Percentiles rank a stretch among this genome's conserved stretches.
Conservation (phyloP, 129 eudicot species). For the Artemisia annua region DNA sequence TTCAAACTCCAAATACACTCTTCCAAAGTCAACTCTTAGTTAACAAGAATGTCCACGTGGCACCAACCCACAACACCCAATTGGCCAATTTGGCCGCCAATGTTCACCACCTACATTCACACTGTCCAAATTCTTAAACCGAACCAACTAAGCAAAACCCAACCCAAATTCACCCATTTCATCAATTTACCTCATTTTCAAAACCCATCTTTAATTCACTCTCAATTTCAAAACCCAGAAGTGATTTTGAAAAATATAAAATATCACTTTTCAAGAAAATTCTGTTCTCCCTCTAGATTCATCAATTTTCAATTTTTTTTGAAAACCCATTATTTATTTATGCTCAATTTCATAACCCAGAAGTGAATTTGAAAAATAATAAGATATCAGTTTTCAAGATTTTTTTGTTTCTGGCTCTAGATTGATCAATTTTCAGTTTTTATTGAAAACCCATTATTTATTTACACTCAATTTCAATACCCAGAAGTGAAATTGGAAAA, state of each 20-base stretch:
- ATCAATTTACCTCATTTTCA: too few relatives aligned
- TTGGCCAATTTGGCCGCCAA: conserved; percentile 44
- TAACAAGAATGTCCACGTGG: conserved; percentile 30
- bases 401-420: not conserved
- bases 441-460: conserved; percentile 13
- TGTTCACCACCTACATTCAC: conserved; percentile 41
- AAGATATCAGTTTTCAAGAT: conserved; percentile 15
- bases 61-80: conserved; percentile 33
- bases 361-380: not conserved
- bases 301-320: not conserved
- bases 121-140: conserved; percentile 22
- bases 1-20: conserved; percentile 29
- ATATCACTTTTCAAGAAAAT: not conserved
- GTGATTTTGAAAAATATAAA: too few relatives aligned
- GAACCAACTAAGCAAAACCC: conserved; percentile 29
- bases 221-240: too few relatives aligned
- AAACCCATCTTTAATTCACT: too few relatives aligned
- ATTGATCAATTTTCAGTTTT: conserved; percentile 7
- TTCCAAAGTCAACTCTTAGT: conserved; percentile 31
- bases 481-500: not conserved
- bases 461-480: too few relatives aligned
- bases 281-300: not conserved
- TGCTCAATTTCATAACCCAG: not conserved
- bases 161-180: not conserved
- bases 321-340: not conserved